phyloP scores from a whole-genome alignment of 345 rosid genomes.

The Rhizophora apiculata region DNA sequence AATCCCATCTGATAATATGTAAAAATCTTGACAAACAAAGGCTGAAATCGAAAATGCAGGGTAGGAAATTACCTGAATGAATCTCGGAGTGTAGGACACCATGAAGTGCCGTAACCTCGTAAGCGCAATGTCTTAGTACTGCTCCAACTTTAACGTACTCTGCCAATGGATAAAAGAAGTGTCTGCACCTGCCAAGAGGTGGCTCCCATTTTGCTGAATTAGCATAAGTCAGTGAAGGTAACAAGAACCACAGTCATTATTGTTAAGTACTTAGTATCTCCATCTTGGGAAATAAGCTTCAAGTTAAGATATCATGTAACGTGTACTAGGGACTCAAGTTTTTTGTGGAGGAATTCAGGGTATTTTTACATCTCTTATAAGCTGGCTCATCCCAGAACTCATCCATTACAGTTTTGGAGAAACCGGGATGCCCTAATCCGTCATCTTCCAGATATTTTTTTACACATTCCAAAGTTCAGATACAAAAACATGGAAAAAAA shows the following conservation, averaged over 20 bases:
- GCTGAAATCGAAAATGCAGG: background rate
- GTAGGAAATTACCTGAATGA: conserved; percentile 37
- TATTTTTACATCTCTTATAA: conserved; percentile 41
- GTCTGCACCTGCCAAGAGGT: conserved; percentile 61
- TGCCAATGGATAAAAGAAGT: conserved; percentile 66
- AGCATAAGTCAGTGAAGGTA: conserved; percentile 35
- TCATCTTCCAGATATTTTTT: conserved; percentile 59
- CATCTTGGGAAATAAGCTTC: background rate
- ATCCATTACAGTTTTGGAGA: conserved; percentile 50
- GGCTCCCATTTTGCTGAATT: conserved; percentile 70
- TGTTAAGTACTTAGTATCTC: background rate
- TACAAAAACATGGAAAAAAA: background rate
- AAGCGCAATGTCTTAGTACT: conserved; percentile 52
- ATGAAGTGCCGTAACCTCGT: conserved; percentile 71
- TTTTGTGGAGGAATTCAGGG: conserved; percentile 50
- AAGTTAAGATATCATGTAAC: background rate
- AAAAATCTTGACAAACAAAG: background rate
- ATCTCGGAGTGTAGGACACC: conserved; percentile 70
- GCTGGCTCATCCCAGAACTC: conserved; percentile 68
- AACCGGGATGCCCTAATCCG: conserved; percentile 44
- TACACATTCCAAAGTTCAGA: conserved; percentile 48
- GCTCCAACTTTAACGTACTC: conserved; percentile 71
- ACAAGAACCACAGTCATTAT: conserved; percentile 5
- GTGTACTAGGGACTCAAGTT: conserved; percentile 50
- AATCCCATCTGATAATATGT: conserved; percentile 12